These are phyloP conservation scores for Talaromyces verruculosus DNA, from an alignment of 2,329 filamentous ascomycete species.

Conservation along the genomic window DNA sequence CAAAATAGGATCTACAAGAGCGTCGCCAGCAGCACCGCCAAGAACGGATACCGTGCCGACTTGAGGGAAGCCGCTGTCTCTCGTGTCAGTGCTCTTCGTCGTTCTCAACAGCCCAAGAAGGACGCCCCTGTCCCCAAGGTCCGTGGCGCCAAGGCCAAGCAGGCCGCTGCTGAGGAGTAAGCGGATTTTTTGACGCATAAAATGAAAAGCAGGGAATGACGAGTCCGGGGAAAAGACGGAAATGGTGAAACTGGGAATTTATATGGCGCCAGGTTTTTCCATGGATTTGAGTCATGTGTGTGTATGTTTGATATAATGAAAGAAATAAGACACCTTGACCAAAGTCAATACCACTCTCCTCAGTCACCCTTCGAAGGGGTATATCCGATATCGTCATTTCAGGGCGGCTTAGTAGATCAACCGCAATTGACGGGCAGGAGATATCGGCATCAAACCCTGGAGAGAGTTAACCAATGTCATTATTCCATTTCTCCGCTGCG, in stretches of 20 bases:
- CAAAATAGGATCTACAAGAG: slow-evolving; percentile 75
- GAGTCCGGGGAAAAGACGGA: background rate
- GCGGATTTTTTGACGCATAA: background rate
- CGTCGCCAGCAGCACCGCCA: slow-evolving; percentile 78
- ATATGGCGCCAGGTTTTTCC: slow-evolving; percentile 9
- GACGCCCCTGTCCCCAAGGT: slow-evolving; percentile 69
- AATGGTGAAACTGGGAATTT: slow-evolving; percentile 5
- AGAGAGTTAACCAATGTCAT: background rate
- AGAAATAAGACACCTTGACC: slow-evolving; percentile 14
- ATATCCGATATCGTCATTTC: background rate
- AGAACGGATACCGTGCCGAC: slow-evolving; percentile 80
- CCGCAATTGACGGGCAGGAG: background rate
- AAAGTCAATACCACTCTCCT: background rate
- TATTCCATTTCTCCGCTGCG: background rate
- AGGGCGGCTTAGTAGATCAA: background rate
- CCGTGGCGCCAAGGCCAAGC: slow-evolving; percentile 74
- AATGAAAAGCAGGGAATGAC: slow-evolving; percentile 2
- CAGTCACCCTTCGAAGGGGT: background rate
- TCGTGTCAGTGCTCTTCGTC: slow-evolving; percentile 81
- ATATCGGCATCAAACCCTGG: background rate
- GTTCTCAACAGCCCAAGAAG: slow-evolving; percentile 77
- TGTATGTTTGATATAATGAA: slow-evolving; percentile 11
- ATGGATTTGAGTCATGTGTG: slow-evolving; percentile 6
- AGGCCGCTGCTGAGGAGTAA: slow-evolving; percentile 54
- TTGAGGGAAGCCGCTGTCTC: slow-evolving; percentile 76